These are phyloP conservation scores for Lactuca saligna DNA, from an alignment of 129 eudicot genomes.

Conservation along the genomic window DNA sequence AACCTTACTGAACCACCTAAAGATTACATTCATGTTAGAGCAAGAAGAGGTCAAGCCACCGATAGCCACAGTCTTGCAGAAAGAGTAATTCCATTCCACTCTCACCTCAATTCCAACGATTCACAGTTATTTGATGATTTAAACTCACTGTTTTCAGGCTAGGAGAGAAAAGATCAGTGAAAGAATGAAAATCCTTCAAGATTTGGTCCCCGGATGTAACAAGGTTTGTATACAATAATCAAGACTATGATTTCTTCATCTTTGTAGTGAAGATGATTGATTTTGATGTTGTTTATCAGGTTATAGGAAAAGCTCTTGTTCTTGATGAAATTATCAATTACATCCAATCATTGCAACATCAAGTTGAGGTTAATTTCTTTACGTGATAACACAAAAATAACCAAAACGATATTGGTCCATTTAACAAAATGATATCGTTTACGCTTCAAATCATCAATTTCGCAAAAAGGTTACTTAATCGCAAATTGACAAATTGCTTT, in stretches of 20 bases:
- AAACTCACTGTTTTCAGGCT: constrained; percentile 41
- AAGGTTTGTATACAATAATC: constrained; percentile 45
- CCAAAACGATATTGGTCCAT: not conserved
- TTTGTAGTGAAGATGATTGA: constrained; percentile 14
- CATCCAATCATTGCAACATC: constrained; percentile 86
- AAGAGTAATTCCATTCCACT: constrained; percentile 50
- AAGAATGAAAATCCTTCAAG: constrained; percentile 94
- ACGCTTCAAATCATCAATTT: too few relatives aligned
- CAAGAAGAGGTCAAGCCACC: constrained; percentile 98
- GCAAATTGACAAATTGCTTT: too few relatives aligned
- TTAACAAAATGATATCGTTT: not conserved
- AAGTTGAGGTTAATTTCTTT: constrained; percentile 74
- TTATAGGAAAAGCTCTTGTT: constrained; percentile 93
- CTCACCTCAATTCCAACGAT: not conserved
- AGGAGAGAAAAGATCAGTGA: constrained; percentile 87
- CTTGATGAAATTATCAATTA: constrained; percentile 96
- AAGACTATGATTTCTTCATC: not conserved
- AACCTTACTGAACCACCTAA: constrained; percentile 61
- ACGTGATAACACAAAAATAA: not conserved
- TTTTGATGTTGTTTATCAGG: constrained; percentile 41
- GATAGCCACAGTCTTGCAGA: constrained; percentile 98
- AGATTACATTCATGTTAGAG: constrained; percentile 94
- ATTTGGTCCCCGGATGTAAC: constrained; percentile 97
- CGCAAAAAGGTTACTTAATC: too few relatives aligned
- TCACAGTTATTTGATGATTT: not conserved